These are phyloP conservation scores for Eucalyptus fibrosa DNA, from an alignment of 345 rosid species.

Conservation along the genomic window DNA sequence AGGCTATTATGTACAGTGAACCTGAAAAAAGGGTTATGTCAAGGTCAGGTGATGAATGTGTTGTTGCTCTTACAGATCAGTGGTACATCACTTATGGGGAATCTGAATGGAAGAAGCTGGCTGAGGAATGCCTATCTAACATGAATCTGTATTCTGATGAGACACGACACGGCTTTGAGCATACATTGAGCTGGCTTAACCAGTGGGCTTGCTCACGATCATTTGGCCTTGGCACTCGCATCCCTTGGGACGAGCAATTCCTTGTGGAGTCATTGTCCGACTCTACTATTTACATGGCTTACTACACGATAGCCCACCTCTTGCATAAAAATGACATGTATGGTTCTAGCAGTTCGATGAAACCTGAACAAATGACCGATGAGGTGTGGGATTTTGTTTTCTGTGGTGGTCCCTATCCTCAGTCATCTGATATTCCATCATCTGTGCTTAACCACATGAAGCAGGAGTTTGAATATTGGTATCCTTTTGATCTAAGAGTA, in stretches of 20 bases:
- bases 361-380: slow-evolving; percentile 73
- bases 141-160: slow-evolving; percentile 85
- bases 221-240: slow-evolving; percentile 93
- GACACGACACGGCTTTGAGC: slow-evolving; percentile 82
- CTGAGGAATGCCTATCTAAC: slow-evolving; percentile 67
- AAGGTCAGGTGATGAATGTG: slow-evolving; percentile 97
- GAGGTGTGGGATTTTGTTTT: slow-evolving; percentile 86
- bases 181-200: slow-evolving; percentile 86
- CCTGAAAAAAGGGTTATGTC: slow-evolving; percentile 94
- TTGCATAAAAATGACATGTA: slow-evolving; percentile 78
- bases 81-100: slow-evolving; percentile 95
- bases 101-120: slow-evolving; percentile 59
- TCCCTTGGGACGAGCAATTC: slow-evolving; percentile 92
- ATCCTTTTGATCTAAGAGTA: slow-evolving; percentile 90
- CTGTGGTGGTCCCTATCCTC: slow-evolving; percentile 63
- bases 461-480: slow-evolving; percentile 95
- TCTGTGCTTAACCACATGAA: slow-evolving; percentile 67
- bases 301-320: slow-evolving; percentile 78
- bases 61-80: slow-evolving; percentile 96
- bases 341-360: slow-evolving; percentile 31
- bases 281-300: slow-evolving; percentile 88
- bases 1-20: slow-evolving; percentile 76
- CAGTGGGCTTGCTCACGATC: slow-evolving; percentile 99
- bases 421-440: slow-evolving; percentile 44
- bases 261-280: slow-evolving; percentile 92